Conservation (phyloP, 1,139 yeast species). For the Sugiyamaella sp. region DNA sequence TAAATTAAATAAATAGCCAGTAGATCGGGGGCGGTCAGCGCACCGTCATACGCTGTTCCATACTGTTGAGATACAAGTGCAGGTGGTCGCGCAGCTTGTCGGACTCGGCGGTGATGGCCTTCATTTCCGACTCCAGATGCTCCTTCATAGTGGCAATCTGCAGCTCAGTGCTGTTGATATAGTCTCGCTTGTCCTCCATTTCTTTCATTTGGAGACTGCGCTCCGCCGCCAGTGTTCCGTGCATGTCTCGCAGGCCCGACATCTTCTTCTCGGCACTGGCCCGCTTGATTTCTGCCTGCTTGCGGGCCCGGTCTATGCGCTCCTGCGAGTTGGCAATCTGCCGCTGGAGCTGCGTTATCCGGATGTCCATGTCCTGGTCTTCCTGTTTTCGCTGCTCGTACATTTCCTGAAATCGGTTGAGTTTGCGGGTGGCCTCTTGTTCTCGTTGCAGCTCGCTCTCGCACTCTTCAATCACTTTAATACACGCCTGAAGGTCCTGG, state of each 20-base stretch:
- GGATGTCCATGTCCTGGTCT: slow-evolving; percentile 54
- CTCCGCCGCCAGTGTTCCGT: slow-evolving; percentile 54
- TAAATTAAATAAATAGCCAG: background rate
- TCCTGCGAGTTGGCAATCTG: slow-evolving; percentile 59
- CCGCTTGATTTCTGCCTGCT: slow-evolving; percentile 54
- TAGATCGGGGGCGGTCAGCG: background rate
- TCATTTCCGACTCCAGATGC: slow-evolving; percentile 57
- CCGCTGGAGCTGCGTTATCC: slow-evolving; percentile 53
- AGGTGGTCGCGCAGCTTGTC: slow-evolving; percentile 59
- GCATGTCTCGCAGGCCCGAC: slow-evolving; percentile 50
- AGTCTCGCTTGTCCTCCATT: slow-evolving; percentile 51
- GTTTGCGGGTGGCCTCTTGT: slow-evolving; percentile 48
- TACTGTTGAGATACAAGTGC: slow-evolving; percentile 51
- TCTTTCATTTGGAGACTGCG: slow-evolving; percentile 57
- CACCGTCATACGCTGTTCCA: slow-evolving; percentile 46
- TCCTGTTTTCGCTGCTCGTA: slow-evolving; percentile 52
- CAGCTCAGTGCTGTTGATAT: slow-evolving; percentile 53
- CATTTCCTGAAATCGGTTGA: slow-evolving; percentile 51
- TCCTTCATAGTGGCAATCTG: slow-evolving; percentile 49
- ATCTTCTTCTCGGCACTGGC: slow-evolving; percentile 51
- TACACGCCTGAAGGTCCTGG: slow-evolving; percentile 55
- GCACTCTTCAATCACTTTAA: slow-evolving; percentile 61
- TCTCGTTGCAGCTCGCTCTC: slow-evolving; percentile 54
- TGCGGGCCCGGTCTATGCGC: slow-evolving; percentile 53
- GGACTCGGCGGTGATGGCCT: slow-evolving; percentile 57